Percentiles rank a stretch among this genome's conserved stretches.
Conservation (phyloP, 225 moss, liverwort and hornwort genomes). For the Sphagnum tenellum region DNA sequence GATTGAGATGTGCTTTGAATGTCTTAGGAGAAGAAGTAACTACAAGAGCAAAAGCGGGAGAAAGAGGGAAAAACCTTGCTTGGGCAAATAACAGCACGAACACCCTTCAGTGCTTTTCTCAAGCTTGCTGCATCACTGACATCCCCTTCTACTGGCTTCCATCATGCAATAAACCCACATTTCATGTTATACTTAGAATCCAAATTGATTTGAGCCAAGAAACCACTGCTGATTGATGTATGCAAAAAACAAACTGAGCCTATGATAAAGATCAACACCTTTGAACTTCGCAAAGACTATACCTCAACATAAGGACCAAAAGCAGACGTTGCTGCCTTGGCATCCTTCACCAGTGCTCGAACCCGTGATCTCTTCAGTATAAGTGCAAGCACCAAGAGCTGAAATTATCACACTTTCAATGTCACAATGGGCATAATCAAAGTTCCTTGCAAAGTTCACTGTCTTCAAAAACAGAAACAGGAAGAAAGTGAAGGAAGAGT, state of each 20-base stretch:
- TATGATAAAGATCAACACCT: not conserved
- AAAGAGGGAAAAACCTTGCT: slow-evolving; percentile 31
- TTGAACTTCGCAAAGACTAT: not conserved
- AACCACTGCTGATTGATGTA: too few relatives aligned
- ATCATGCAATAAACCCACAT: not conserved
- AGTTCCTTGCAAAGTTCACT: too few relatives aligned
- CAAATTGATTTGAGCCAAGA: too few relatives aligned
- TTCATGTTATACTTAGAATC: too few relatives aligned
- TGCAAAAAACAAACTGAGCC: not conserved
- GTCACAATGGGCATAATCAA: too few relatives aligned
- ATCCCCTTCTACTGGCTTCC: slow-evolving; percentile 81
- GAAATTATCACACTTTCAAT: not conserved
- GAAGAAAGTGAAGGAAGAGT: too few relatives aligned
- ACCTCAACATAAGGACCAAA: slow-evolving; percentile 94
- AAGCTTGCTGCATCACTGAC: slow-evolving; percentile 50
- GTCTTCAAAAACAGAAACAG: too few relatives aligned
- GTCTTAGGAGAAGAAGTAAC: too few relatives aligned
- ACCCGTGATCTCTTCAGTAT: slow-evolving; percentile 80
- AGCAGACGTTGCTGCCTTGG: slow-evolving; percentile 74
- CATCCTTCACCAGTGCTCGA: slow-evolving; percentile 80
- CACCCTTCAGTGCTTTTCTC: slow-evolving; percentile 54
- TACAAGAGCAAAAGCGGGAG: not conserved
- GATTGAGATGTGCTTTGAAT: too few relatives aligned
- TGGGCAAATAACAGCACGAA: slow-evolving; percentile 80
- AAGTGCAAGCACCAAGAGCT: slow-evolving; percentile 79